A percentile compares a stretch with the other conserved stretches of the same genome.
These are phyloP conservation scores for Globisporangium heterothallicum DNA, from an alignment of 352 stramenopile genomes.

Conservation along the genomic window DNA sequence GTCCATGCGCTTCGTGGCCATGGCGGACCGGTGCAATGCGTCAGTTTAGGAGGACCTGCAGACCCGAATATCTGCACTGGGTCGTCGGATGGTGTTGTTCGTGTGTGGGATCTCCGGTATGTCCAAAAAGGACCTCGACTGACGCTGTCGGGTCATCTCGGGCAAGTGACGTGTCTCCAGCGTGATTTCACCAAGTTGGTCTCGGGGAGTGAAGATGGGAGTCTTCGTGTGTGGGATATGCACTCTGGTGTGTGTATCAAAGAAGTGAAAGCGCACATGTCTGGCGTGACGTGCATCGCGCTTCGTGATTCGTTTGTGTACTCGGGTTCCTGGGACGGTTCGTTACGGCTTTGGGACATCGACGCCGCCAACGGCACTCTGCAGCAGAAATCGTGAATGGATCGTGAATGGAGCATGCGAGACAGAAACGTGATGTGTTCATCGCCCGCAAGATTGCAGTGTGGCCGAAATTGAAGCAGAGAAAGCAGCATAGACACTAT, in stretches of 20 bases:
- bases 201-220: slow-evolving; percentile 70
- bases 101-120: slow-evolving; percentile 79
- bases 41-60: slow-evolving; percentile 63
- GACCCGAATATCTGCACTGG: slow-evolving; percentile 79
- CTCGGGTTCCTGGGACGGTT: slow-evolving; percentile 73
- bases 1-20: slow-evolving; percentile 58
- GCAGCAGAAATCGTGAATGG: slow-evolving; percentile 7
- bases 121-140: slow-evolving; percentile 64
- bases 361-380: slow-evolving; percentile 15
- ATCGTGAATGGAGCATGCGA: too few relatives aligned
- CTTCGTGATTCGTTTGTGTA: slow-evolving; percentile 61
- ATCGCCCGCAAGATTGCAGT: too few relatives aligned
- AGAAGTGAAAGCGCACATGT: slow-evolving; percentile 48
- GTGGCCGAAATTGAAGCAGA: too few relatives aligned
- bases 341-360: slow-evolving; percentile 63
- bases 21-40: slow-evolving; percentile 57
- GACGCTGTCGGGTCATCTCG: slow-evolving; percentile 40
- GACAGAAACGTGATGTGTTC: too few relatives aligned
- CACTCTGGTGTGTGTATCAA: slow-evolving; percentile 66
- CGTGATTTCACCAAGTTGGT: slow-evolving; percentile 80
- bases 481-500: too few relatives aligned
- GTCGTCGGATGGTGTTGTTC: slow-evolving; percentile 63
- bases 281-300: slow-evolving; percentile 57
- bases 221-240: slow-evolving; percentile 73
- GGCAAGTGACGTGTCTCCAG: slow-evolving; percentile 58